phyloP scores from a whole-genome alignment of 2,329 filamentous ascomycete species.

The Verticillium klebahnii region DNA sequence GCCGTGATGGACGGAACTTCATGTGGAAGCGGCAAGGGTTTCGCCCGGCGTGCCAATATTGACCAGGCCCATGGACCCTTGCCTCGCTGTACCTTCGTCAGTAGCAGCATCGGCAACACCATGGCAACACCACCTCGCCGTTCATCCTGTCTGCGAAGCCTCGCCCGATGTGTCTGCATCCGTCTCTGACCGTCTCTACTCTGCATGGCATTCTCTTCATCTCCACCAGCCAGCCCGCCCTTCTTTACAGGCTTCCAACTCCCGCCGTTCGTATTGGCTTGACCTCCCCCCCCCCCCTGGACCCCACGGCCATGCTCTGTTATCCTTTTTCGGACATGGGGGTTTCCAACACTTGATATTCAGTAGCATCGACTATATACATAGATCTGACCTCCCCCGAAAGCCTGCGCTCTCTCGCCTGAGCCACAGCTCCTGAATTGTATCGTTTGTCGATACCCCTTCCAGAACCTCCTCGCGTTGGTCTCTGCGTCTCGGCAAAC shows the following conservation, averaged over 20 bases:
- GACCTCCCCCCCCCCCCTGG: background rate
- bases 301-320: background rate
- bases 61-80: background rate
- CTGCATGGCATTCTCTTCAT: background rate
- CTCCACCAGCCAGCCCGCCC: background rate
- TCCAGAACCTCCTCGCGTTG: conserved; percentile 3
- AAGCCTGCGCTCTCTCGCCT: conserved; percentile 2
- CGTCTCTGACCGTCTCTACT: background rate
- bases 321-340: background rate
- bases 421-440: conserved; percentile 4
- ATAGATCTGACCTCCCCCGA: background rate
- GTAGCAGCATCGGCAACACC: background rate
- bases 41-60: background rate
- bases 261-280: background rate
- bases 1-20: background rate
- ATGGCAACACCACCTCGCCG: background rate
- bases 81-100: background rate
- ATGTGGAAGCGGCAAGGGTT: background rate
- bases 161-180: background rate
- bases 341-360: background rate
- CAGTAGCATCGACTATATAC: background rate
- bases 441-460: conserved; percentile 11
- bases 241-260: background rate
- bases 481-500: conserved; percentile 8
- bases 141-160: background rate